These are phyloP conservation scores for Boletus bicolor DNA, from an alignment of 768 basidiomycete genomes.

Conservation along the genomic window DNA sequence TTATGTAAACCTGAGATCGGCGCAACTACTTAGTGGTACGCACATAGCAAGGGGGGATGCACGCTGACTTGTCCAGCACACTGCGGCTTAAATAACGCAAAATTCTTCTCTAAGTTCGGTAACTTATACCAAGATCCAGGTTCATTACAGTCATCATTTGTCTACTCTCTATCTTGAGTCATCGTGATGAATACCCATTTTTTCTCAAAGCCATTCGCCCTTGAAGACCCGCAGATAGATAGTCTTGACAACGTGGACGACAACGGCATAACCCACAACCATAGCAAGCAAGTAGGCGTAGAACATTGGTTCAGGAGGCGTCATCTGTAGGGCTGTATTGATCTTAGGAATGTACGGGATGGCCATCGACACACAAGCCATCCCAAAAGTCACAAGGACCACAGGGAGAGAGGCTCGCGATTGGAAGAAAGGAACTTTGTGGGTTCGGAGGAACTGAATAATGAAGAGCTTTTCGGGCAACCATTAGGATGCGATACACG, in stretches of 20 bases:
- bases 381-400: constrained; percentile 29
- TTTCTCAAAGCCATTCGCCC: constrained; percentile 29
- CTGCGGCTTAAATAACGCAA: not conserved
- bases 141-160: not conserved
- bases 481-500: not conserved
- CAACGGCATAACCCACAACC: constrained; percentile 23
- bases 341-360: constrained; percentile 33
- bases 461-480: constrained; percentile 26
- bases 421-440: constrained; percentile 31
- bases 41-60: too few relatives aligned
- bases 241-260: constrained; percentile 27
- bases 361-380: constrained; percentile 32
- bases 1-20: too few relatives aligned
- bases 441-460: constrained; percentile 32
- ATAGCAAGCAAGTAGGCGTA: constrained; percentile 26
- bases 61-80: not conserved
- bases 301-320: constrained; percentile 28
- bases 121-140: not conserved
- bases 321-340: constrained; percentile 27
- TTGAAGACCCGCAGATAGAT: constrained; percentile 27
- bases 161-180: not conserved
- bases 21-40: too few relatives aligned
- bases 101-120: not conserved
- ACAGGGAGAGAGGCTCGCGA: constrained; percentile 29
- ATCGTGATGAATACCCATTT: not conserved